Conservation (phyloP, 176 grass and related monocot species). For the Carex kokanica region DNA sequence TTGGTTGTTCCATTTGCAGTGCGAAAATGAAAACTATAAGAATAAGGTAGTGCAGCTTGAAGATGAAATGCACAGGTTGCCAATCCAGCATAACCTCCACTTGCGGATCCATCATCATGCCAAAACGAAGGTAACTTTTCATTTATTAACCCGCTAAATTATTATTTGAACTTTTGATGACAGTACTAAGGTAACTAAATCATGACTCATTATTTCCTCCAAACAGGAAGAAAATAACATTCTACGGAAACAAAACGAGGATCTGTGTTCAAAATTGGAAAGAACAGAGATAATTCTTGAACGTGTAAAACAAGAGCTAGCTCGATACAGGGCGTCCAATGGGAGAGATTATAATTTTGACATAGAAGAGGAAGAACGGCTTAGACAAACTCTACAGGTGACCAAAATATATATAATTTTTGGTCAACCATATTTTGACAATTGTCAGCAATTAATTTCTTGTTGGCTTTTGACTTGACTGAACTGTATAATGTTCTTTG, state of each 20-base stretch:
- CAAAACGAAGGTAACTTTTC: conserved; percentile 69
- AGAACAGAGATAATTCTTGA: conserved; percentile 44
- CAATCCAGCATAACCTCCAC: conserved; percentile 84
- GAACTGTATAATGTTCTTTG: neutral
- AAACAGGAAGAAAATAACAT: conserved; percentile 76
- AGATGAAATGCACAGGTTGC: conserved; percentile 78
- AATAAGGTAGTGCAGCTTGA: conserved; percentile 68
- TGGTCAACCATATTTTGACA: neutral
- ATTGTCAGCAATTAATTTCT: neutral
- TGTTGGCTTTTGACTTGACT: neutral
- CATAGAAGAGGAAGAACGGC: conserved; percentile 62
- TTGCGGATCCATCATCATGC: conserved; percentile 87
- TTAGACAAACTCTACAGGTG: conserved; percentile 63
- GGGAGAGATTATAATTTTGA: conserved; percentile 53
- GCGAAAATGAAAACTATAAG: conserved; percentile 84
- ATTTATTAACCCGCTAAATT: conserved; percentile 9
- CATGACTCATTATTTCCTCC: conserved; percentile 22
- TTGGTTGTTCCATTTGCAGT: conserved; percentile 40
- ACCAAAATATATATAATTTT: conserved; percentile 12
- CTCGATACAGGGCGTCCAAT: conserved; percentile 46
- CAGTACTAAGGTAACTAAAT: conserved; percentile 55
- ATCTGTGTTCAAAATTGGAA: conserved; percentile 59
- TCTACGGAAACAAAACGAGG: conserved; percentile 63
- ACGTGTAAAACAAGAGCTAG: conserved; percentile 72
- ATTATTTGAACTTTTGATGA: conserved; percentile 29